phyloP scores from a whole-genome alignment of 305 asterid species.

The Euphrasia arctica region DNA sequence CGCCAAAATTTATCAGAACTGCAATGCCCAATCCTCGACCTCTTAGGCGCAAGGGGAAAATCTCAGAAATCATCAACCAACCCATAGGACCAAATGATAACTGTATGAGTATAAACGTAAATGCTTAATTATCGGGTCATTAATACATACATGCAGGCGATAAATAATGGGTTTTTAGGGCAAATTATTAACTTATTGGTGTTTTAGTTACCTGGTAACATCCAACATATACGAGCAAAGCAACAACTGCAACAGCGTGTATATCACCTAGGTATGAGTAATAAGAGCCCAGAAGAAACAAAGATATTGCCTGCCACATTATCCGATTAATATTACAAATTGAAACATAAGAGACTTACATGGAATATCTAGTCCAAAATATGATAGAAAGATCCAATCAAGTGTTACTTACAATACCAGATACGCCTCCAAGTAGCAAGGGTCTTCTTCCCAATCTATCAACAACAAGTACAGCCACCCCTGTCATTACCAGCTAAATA shows the following conservation, averaged over 20 bases:
- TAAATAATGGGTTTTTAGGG: not conserved
- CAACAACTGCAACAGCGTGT: constrained; percentile 75
- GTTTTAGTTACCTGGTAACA: constrained; percentile 72
- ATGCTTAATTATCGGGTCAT: constrained; percentile 13
- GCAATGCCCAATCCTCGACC: constrained; percentile 90
- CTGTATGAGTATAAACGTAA: constrained; percentile 39
- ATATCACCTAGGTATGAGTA: constrained; percentile 62
- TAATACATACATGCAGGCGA: not conserved
- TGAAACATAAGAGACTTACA: constrained; percentile 8
- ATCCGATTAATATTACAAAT: constrained; percentile 24
- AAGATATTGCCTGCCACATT: constrained; percentile 66
- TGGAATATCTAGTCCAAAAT: not conserved
- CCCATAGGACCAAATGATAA: constrained; percentile 96
- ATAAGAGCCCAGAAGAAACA: constrained; percentile 88
- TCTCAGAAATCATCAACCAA: constrained; percentile 95
- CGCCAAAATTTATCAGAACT: constrained; percentile 78
- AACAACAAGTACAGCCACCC: constrained; percentile 65
- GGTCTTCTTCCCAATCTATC: constrained; percentile 96
- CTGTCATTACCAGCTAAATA: constrained; percentile 81
- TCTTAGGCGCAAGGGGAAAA: constrained; percentile 86
- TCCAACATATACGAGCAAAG: constrained; percentile 87
- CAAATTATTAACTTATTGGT: constrained; percentile 4
- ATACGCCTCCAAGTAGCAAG: constrained; percentile 89
- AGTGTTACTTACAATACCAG: constrained; percentile 73
- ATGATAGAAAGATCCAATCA: constrained; percentile 4